Conservation (phyloP, 768 basidiomycete genomes). For the Rhizopogon rudus region DNA sequence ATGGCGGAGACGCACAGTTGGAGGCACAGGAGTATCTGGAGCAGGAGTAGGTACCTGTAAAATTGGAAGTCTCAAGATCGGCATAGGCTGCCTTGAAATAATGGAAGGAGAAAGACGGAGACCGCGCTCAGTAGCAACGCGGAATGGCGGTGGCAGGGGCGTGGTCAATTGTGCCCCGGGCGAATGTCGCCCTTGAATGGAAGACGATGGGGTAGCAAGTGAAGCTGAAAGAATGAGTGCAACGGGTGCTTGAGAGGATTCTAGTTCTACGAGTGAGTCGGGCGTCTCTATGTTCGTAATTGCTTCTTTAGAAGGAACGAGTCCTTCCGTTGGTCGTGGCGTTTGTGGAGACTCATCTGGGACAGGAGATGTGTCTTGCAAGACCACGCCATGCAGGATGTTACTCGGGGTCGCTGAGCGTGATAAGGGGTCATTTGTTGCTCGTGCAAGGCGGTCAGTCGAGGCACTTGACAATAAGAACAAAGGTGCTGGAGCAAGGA, state of each 20-base stretch:
- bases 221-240: background rate
- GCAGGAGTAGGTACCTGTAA: conserved; percentile 30
- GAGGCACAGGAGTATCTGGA: conserved; percentile 8
- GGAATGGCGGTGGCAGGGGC: conserved; percentile 16
- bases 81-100: conserved; percentile 38
- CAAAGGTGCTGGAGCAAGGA: conserved; percentile 11
- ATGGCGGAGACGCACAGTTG: conserved; percentile 35
- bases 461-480: conserved; percentile 11
- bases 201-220: background rate
- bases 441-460: conserved; percentile 4
- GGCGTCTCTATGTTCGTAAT: conserved; percentile 1
- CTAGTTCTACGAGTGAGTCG: background rate
- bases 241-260: conserved; percentile 1
- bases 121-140: conserved; percentile 29
- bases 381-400: background rate
- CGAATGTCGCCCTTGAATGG: conserved; percentile 1
- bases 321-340: conserved; percentile 9
- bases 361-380: background rate
- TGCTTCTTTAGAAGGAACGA: conserved; percentile 7
- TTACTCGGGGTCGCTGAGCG: background rate
- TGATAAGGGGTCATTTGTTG: background rate
- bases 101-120: conserved; percentile 42
- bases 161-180: conserved; percentile 8
- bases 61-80: conserved; percentile 46
- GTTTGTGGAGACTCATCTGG: conserved; percentile 1